Conservation (phyloP, 306 rosid species). For the Canavalia ensiformis region DNA sequence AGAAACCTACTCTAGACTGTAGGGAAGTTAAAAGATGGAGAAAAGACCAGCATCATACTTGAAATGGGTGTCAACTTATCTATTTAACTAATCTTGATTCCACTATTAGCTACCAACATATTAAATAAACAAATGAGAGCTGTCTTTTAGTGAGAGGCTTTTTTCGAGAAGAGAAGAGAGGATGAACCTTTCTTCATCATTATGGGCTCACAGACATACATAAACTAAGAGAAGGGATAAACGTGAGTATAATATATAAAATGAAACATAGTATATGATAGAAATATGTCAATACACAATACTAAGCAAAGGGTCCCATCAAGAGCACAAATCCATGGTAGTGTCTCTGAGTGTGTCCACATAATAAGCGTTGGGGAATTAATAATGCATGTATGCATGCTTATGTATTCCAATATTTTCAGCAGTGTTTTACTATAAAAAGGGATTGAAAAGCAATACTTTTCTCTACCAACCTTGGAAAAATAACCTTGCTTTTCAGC, state of each 20-base stretch:
- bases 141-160: not conserved
- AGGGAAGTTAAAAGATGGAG: not conserved
- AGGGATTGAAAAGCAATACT: slow-evolving; percentile 26
- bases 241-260: not conserved
- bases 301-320: slow-evolving; percentile 16
- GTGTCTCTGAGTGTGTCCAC: not conserved
- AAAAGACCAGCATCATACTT: slow-evolving; percentile 18
- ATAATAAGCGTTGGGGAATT: slow-evolving; percentile 29
- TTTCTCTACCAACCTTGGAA: slow-evolving; percentile 63
- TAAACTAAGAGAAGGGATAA: slow-evolving; percentile 1
- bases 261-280: not conserved
- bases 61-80: not conserved
- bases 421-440: slow-evolving; percentile 8
- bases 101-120: slow-evolving; percentile 5
- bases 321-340: not conserved
- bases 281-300: slow-evolving; percentile 10
- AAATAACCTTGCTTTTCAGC: slow-evolving; percentile 79
- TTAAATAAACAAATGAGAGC: slow-evolving; percentile 12
- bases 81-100: slow-evolving; percentile 7
- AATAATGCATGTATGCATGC: slow-evolving; percentile 22
- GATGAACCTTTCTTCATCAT: slow-evolving; percentile 9
- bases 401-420: slow-evolving; percentile 35
- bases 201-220: not conserved
- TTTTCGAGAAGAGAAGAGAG: not conserved
- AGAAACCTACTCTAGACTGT: slow-evolving; percentile 2